A percentile compares a stretch with the other conserved stretches of the same genome.
phyloP scores from a whole-genome alignment of 257 asterid species.

The Voacanga thouarsii region DNA sequence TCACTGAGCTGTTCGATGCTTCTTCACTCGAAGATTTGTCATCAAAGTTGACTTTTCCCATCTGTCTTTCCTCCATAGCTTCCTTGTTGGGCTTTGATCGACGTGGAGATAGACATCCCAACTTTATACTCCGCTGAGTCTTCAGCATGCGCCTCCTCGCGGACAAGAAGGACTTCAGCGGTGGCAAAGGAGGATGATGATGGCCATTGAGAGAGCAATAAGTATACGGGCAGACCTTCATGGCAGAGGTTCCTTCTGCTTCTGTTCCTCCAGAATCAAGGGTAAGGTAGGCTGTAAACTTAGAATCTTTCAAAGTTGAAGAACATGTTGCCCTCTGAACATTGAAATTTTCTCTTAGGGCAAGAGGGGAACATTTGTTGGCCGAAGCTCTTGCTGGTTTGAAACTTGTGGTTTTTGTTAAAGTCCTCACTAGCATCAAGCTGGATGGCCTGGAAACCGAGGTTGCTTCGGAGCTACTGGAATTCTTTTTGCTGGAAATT shows the following conservation, averaged over 20 bases:
- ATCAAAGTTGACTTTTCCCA: conserved; percentile 2
- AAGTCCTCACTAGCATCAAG: conserved; percentile 36
- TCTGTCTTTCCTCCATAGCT: neutral
- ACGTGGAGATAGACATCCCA: conserved; percentile 52
- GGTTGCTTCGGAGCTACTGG: conserved; percentile 20
- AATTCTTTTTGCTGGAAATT: conserved; percentile 23
- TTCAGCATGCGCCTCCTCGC: conserved; percentile 55
- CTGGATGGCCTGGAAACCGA: conserved; percentile 34
- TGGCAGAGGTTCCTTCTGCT: conserved; percentile 54
- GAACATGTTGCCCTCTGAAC: conserved; percentile 67
- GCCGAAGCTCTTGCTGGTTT: conserved; percentile 45
- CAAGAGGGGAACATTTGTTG: conserved; percentile 40
- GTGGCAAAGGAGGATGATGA: conserved; percentile 59
- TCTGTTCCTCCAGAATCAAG: conserved; percentile 63
- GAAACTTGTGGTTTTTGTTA: conserved; percentile 59
- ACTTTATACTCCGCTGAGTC: conserved; percentile 48
- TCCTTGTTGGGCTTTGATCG: conserved; percentile 23
- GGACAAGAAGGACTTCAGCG: conserved; percentile 66
- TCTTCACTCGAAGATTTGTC: conserved; percentile 17
- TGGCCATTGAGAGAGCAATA: conserved; percentile 96
- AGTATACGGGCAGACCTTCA: conserved; percentile 73
- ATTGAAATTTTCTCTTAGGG: conserved; percentile 34
- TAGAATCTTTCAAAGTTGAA: conserved; percentile 66
- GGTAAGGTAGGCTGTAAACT: conserved; percentile 63
- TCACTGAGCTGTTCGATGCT: conserved; percentile 2